Evolutionary conservation across 2,329 filamentous ascomycete species (phyloP).

Genomic region (Sclerotinia subarctica): DNA sequence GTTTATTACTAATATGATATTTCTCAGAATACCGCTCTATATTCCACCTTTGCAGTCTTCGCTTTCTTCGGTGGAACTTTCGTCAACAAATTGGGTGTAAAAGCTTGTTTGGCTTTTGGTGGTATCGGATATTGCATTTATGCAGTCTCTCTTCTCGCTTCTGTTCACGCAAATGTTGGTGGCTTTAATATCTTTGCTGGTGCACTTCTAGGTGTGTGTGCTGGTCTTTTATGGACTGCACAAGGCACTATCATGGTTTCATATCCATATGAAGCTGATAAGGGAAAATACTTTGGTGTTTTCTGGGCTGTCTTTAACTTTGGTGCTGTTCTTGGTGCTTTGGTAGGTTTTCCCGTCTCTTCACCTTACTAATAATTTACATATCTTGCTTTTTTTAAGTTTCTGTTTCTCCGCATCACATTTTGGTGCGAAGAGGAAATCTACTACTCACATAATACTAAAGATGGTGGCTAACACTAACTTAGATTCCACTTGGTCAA

Average conservation of each 20-base stretch:
- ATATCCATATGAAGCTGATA: constrained; percentile 75
- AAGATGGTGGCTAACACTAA: constrained; percentile 6
- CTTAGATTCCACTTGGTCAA: constrained; percentile 66
- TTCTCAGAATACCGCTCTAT: constrained; percentile 44
- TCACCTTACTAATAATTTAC: too few relatives aligned
- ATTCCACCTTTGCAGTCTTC: constrained; percentile 53
- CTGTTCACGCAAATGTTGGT: constrained; percentile 63
- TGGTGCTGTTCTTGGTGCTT: constrained; percentile 80
- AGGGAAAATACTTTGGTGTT: constrained; percentile 84
- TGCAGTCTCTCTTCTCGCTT: constrained; percentile 66
- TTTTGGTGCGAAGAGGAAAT: not conserved
- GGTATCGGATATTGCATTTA: constrained; percentile 77
- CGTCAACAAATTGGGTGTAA: constrained; percentile 72
- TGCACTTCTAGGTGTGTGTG: constrained; percentile 72
- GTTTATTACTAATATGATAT: constrained; percentile 13
- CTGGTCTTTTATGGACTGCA: constrained; percentile 76
- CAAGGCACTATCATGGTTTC: constrained; percentile 88
- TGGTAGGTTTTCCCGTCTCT: constrained; percentile 43
- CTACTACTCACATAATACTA: too few relatives aligned
- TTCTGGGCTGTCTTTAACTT: constrained; percentile 97
- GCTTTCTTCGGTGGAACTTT: constrained; percentile 73
- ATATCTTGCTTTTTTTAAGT: not conserved
- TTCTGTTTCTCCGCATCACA: not conserved
- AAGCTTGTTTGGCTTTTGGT: constrained; percentile 64
- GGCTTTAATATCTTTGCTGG: constrained; percentile 76